A percentile compares a stretch with the other conserved stretches of the same genome.
Evolutionary conservation across 129 eudicot species (phyloP).

Genomic region (Chrysanthemum makinoi): DNA sequence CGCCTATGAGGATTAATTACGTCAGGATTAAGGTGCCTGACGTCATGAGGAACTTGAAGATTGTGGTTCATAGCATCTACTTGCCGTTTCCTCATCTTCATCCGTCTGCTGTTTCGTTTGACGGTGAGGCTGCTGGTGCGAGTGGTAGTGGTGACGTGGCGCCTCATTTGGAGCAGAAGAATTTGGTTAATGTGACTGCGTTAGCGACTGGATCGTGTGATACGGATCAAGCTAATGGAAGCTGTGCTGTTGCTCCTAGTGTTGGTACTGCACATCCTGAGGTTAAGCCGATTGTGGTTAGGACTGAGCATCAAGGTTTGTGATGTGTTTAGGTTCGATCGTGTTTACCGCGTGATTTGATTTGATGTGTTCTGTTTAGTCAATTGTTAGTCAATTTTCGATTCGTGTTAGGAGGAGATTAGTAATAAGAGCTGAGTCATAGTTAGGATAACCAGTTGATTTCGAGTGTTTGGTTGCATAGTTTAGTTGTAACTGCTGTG

Average conservation of each 20-base stretch:
- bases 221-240: constrained; percentile 27
- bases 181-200: constrained; percentile 13
- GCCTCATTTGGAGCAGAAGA: constrained; percentile 25
- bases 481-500: background rate
- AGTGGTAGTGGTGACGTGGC: constrained; percentile 20
- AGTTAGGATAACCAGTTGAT: background rate
- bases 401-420: background rate
- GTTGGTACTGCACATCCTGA: constrained; percentile 19
- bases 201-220: constrained; percentile 23
- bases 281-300: constrained; percentile 26
- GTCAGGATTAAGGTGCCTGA: constrained; percentile 56
- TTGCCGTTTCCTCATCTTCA: constrained; percentile 61
- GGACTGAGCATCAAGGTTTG: constrained; percentile 39
- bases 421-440: background rate
- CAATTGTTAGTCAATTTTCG: constrained; percentile 1
- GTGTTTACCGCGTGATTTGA: constrained; percentile 5
- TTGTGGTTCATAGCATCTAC: constrained; percentile 70
- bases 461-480: background rate
- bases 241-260: constrained; percentile 19
- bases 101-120: constrained; percentile 23
- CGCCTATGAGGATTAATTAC: constrained; percentile 69
- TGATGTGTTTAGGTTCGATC: constrained; percentile 4
- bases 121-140: constrained; percentile 15
- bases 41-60: constrained; percentile 51
- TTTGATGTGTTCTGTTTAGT: constrained; percentile 8